Evolutionary conservation across 2,329 filamentous ascomycete species (phyloP).

Genomic region (Neofusicoccum kwambonambiense): DNA sequence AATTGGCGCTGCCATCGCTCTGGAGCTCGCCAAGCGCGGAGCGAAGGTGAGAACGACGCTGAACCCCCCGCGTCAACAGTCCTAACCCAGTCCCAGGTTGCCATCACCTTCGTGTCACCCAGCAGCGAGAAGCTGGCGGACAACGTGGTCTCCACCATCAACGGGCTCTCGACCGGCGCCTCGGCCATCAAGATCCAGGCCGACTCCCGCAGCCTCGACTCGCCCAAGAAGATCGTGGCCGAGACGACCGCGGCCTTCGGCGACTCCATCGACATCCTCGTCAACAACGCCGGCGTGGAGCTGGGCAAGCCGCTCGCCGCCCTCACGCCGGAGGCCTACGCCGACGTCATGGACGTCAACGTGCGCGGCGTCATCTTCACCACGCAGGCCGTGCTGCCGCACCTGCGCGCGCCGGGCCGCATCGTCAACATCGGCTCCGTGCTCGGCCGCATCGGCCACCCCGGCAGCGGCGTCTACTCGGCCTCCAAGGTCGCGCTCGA

Average conservation of each 20-base stretch:
- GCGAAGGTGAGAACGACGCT: conserved; percentile 41
- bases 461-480: conserved; percentile 86
- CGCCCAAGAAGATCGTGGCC: conserved; percentile 66
- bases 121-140: conserved; percentile 36
- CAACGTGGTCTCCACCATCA: conserved; percentile 36
- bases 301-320: conserved; percentile 83
- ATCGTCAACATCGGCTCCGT: conserved; percentile 95
- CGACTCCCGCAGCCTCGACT: conserved; percentile 80
- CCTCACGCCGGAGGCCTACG: conserved; percentile 77
- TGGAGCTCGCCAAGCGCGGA: conserved; percentile 83
- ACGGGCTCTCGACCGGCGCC: conserved; percentile 33
- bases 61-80: conserved; percentile 66
- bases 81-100: conserved; percentile 65
- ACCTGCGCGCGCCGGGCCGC: conserved; percentile 77
- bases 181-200: conserved; percentile 71
- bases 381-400: conserved; percentile 87
- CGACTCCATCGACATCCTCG: conserved; percentile 78
- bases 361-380: conserved; percentile 93
- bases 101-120: conserved; percentile 43
- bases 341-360: conserved; percentile 87
- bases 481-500: conserved; percentile 84
- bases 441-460: conserved; percentile 80
- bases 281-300: conserved; percentile 96
- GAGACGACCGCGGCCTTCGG: conserved; percentile 52
- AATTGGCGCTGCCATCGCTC: conserved; percentile 76